Base-by-base conservation (phyloP, 1,284 basidiomycete species). In the Cutaneotrichosporon sp. region DNA sequence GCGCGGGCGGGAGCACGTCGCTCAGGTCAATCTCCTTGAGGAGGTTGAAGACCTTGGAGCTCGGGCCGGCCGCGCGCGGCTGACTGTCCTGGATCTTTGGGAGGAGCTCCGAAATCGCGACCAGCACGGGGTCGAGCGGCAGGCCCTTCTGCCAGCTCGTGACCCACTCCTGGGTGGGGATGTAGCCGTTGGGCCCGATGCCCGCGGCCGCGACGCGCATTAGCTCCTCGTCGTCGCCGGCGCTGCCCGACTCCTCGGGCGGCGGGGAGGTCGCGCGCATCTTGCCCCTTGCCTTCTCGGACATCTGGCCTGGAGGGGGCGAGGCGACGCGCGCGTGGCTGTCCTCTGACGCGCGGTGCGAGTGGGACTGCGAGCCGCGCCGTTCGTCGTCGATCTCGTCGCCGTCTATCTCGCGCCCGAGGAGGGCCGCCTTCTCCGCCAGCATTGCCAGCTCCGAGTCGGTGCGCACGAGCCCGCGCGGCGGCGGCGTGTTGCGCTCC, bases 141-240 rank as follows among this genome's bases (percentile, higher is more conserved):
- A 81, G 72, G 1, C 78, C 79, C 59, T 79, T 80, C 47, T 73
- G 65, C 81, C 87, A 75, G 42, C 73, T 76, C 29, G 77, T 72
- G 62, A 92, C 92, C 92, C 94, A 97, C 85, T 92, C 91, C 74
- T 95, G 91, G 2, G 92, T 95, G 8, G 94, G 92, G 4, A 93
- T 83, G 77, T 95, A 97, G 1, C 92, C 91, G 73, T 91, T 93
- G 64, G 89, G 83, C 22, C 91, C 91, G 22, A 92, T 84, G 8
- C 87, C 87, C 9, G 83, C 82, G 29, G 85, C 82, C 16, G 87
- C 86, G 29, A 87, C 78, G 54, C 84, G 83, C 67, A 90, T 87
- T 52, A 88, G 78, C 64, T 85, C 86, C 42, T 78, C 76, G 62
- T 78, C 81, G 75, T 67, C 83, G 60, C 90, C 89, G n/a, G n/a